Percentiles rank a stretch among this genome's conserved stretches.
Evolutionary conservation across 1,284 basidiomycete species (phyloP).

Genomic region (Tylopilus microsporus): DNA sequence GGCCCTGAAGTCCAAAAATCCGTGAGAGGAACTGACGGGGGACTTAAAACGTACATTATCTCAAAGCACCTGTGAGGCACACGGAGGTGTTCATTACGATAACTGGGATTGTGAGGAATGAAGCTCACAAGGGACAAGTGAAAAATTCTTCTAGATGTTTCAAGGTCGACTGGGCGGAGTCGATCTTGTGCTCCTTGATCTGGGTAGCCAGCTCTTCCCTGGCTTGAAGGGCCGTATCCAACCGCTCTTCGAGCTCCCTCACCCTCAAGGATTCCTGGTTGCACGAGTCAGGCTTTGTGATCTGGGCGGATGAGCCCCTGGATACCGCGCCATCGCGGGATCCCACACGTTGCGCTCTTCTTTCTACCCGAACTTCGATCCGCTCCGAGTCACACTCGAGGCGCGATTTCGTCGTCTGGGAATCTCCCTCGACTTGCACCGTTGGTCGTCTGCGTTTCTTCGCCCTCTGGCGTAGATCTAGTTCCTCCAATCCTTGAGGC

Average conservation of each 20-base stretch:
- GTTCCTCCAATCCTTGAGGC: background rate
- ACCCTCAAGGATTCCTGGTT: constrained; percentile 3
- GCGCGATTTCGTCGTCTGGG: constrained; percentile 9
- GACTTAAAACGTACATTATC: constrained; percentile 33
- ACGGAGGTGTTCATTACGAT: constrained; percentile 12
- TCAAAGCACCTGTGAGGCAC: constrained; percentile 36
- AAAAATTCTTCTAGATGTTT: constrained; percentile 57
- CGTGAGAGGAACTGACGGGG: constrained; percentile 7
- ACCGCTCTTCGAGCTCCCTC: constrained; percentile 35
- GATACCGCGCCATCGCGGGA: constrained; percentile 3
- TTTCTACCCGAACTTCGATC: constrained; percentile 6
- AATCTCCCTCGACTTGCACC: background rate
- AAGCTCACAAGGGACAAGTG: constrained; percentile 29
- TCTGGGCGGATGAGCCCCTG: background rate
- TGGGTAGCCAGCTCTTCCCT: constrained; percentile 39
- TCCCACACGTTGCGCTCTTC: background rate
- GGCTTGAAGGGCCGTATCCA: constrained; percentile 33
- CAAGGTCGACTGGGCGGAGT: constrained; percentile 34
- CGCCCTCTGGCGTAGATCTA: background rate
- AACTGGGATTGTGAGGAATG: constrained; percentile 1
- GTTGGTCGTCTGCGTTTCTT: constrained; percentile 12
- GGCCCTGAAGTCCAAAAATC: constrained; percentile 35
- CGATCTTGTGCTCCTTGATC: constrained; percentile 37
- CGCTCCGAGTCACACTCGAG: constrained; percentile 13
- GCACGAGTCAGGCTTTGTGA: background rate